phyloP scores from a whole-genome alignment of 768 basidiomycete genomes.

The Lactarius deliciosus region DNA sequence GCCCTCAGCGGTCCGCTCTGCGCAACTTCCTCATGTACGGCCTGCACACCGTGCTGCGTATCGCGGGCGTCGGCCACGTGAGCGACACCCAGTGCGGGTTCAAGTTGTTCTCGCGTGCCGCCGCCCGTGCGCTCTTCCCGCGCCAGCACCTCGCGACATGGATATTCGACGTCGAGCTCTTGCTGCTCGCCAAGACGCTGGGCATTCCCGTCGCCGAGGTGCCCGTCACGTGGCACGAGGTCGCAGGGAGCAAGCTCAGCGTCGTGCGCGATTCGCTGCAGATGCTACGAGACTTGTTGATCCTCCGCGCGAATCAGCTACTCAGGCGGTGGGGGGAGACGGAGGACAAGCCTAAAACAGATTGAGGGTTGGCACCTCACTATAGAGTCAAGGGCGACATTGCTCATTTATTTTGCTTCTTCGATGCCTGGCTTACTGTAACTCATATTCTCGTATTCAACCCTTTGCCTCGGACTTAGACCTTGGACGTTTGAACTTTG shows the following conservation, averaged over 20 bases:
- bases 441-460: background rate
- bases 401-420: background rate
- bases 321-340: slow-evolving; percentile 67
- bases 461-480: background rate
- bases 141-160: slow-evolving; percentile 84
- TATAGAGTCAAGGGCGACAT: background rate
- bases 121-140: slow-evolving; percentile 83
- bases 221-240: slow-evolving; percentile 90
- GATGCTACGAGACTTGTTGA: slow-evolving; percentile 85
- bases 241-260: slow-evolving; percentile 87
- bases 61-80: slow-evolving; percentile 88
- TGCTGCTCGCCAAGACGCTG: slow-evolving; percentile 79
- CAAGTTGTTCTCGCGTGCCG: slow-evolving; percentile 86
- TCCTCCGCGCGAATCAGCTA: slow-evolving; percentile 79
- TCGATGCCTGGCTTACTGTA: background rate
- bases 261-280: slow-evolving; percentile 81
- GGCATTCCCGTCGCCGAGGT: slow-evolving; percentile 82
- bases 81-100: slow-evolving; percentile 97
- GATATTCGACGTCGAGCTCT: slow-evolving; percentile 96
- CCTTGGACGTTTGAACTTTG: background rate
- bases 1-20: slow-evolving; percentile 71
- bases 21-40: slow-evolving; percentile 95
- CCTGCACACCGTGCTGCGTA: slow-evolving; percentile 82
- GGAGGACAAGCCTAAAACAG: slow-evolving; percentile 19
- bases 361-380: slow-evolving; percentile 2